phyloP scores from a whole-genome alignment of 495 filamentous ascomycete genomes.

The Astrothelium macrocarpum region DNA sequence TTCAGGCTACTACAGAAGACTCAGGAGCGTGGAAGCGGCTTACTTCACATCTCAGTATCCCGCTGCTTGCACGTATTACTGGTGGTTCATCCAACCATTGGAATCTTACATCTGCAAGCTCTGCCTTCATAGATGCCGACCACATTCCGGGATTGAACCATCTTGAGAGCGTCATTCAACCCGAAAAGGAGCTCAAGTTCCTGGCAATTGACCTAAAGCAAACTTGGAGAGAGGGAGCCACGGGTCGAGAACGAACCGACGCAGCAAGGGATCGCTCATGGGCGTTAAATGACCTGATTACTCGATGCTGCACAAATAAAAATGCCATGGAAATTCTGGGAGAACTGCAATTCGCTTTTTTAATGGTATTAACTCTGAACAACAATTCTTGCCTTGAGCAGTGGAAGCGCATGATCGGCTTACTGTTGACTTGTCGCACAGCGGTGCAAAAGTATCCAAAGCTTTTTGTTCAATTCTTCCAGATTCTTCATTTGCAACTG shows the following conservation, averaged over 20 bases:
- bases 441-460: conserved; percentile 47
- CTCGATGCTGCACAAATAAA: conserved; percentile 19
- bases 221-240: conserved; percentile 59
- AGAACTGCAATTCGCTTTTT: conserved; percentile 76
- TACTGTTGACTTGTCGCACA: conserved; percentile 58
- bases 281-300: conserved; percentile 50
- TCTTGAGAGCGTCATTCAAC: conserved; percentile 18
- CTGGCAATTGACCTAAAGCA: conserved; percentile 42
- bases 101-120: conserved; percentile 40
- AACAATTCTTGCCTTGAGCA: conserved; percentile 82
- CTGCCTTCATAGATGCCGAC: conserved; percentile 38
- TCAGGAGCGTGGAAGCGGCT: conserved; percentile 36
- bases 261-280: conserved; percentile 62
- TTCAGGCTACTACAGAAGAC: conserved; percentile 24
- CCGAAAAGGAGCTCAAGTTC: conserved; percentile 41
- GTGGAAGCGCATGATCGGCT: conserved; percentile 66
- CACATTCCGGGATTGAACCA: conserved; percentile 31
- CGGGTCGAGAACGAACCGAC: conserved; percentile 63
- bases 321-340: conserved; percentile 53
- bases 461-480: conserved; percentile 53
- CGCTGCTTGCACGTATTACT: conserved; percentile 41
- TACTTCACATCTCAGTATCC: conserved; percentile 40
- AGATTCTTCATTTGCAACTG: conserved; percentile 60
- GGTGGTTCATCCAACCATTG: conserved; percentile 38
- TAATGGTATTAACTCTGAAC: conserved; percentile 69